Evolutionary conservation across 306 rosid species (phyloP).

Genomic region (Astragalus glycyphyllos): DNA sequence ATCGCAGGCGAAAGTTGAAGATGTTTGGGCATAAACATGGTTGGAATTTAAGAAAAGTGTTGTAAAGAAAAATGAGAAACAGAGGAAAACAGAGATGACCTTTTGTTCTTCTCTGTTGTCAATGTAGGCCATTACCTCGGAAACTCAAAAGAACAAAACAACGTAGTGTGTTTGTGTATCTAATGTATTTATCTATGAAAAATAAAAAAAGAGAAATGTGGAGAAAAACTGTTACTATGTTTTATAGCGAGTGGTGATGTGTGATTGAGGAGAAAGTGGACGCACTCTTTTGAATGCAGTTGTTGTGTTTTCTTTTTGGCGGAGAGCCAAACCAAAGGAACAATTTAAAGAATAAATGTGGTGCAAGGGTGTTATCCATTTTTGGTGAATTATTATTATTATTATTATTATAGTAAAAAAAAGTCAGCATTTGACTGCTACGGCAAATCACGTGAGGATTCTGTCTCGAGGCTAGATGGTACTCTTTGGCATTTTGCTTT

Average conservation of each 20-base stretch:
- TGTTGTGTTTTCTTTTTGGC: slow-evolving; percentile 36
- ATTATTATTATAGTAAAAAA: neutral
- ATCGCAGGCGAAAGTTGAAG: slow-evolving; percentile 74
- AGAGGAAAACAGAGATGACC: slow-evolving; percentile 62
- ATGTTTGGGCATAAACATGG: slow-evolving; percentile 56
- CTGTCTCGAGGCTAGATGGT: slow-evolving; percentile 1
- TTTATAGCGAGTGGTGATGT: slow-evolving; percentile 70
- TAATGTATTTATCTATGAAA: neutral
- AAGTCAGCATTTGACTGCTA: slow-evolving; percentile 36
- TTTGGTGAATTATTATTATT: neutral
- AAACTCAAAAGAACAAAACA: neutral
- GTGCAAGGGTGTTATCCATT: neutral
- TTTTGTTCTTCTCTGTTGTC: slow-evolving; percentile 64
- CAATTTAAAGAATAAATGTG: slow-evolving; percentile 35
- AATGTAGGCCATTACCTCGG: slow-evolving; percentile 49
- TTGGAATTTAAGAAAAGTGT: slow-evolving; percentile 18
- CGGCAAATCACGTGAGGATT: slow-evolving; percentile 42
- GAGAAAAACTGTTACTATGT: neutral
- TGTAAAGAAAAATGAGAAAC: slow-evolving; percentile 28
- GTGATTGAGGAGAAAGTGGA: slow-evolving; percentile 36
- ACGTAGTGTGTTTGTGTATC: slow-evolving; percentile 20
- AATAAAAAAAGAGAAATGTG: neutral
- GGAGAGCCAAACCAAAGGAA: slow-evolving; percentile 33
- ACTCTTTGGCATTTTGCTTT: slow-evolving; percentile 9
- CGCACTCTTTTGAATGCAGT: slow-evolving; percentile 30